These are phyloP conservation scores for Zymoseptoria pseudotritici DNA, from an alignment of 2,329 filamentous ascomycete genomes.

Conservation along the genomic window DNA sequence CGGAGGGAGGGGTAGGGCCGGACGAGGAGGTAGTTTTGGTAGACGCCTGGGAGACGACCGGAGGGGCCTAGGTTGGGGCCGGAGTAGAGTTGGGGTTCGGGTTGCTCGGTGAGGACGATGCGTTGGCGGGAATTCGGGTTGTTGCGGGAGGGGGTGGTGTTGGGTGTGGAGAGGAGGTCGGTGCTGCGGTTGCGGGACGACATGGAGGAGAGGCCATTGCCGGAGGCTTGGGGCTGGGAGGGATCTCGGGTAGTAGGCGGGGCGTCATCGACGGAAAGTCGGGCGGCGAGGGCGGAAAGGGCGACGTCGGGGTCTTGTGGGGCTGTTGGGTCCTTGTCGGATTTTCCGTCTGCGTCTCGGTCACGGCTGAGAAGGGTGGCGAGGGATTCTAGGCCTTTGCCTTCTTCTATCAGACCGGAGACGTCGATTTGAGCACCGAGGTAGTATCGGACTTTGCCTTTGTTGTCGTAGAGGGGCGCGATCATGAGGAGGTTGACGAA, in stretches of 20 bases:
- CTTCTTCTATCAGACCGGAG: constrained; percentile 30
- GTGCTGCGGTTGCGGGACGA: background rate
- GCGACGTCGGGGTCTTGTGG: constrained; percentile 8
- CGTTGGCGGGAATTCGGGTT: background rate
- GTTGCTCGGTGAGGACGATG: background rate
- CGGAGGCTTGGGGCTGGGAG: too few relatives aligned
- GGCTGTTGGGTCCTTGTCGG: background rate
- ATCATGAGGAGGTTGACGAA: constrained; percentile 37
- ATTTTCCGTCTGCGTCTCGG: constrained; percentile 3
- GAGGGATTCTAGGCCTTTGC: constrained; percentile 32
- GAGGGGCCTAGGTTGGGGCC: constrained; percentile 25
- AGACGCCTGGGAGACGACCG: constrained; percentile 32
- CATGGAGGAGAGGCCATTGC: background rate
- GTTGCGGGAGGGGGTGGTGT: background rate
- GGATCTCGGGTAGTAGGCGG: background rate
- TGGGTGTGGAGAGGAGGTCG: background rate
- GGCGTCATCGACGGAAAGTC: background rate
- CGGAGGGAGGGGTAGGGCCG: constrained; percentile 58
- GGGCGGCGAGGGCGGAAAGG: constrained; percentile 16
- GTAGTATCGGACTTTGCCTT: constrained; percentile 34
- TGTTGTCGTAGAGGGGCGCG: constrained; percentile 36
- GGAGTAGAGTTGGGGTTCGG: constrained; percentile 26
- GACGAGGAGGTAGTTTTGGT: constrained; percentile 52
- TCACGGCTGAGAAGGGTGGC: constrained; percentile 28
- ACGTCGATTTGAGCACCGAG: constrained; percentile 36